Evolutionary conservation across 495 filamentous ascomycete species (phyloP).

Genomic region (Aspergillus haitiensis): DNA sequence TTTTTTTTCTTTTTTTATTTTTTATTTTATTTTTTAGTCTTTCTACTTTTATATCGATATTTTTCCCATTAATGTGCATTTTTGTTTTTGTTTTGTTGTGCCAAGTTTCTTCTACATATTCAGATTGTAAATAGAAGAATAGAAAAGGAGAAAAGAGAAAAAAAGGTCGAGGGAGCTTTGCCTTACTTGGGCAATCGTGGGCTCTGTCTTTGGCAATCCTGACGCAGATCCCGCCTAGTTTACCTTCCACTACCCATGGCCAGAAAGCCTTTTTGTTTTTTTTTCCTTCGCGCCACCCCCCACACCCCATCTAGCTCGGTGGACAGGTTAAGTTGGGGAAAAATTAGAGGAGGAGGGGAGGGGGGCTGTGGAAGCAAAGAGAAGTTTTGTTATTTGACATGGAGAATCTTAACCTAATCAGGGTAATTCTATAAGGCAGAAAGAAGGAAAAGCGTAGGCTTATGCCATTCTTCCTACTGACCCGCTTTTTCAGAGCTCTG

Average conservation of each 20-base stretch:
- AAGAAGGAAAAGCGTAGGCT: too few species aligned
- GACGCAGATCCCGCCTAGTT: slow-evolving; percentile 26
- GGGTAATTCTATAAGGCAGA: too few species aligned
- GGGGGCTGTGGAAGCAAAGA: slow-evolving; percentile 4
- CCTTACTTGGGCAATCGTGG: slow-evolving; percentile 22
- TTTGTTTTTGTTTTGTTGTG: too few species aligned
- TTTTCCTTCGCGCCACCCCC: slow-evolving; percentile 7
- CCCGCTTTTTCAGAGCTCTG: too few species aligned
- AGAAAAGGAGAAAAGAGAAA: too few species aligned
- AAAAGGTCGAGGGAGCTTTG: slow-evolving; percentile 6
- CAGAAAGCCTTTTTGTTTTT: not conserved
- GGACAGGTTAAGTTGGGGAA: not conserved
- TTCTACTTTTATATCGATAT: not conserved
- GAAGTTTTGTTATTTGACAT: too few species aligned
- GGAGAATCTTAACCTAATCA: too few species aligned
- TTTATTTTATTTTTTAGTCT: not conserved
- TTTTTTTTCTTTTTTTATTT: not conserved
- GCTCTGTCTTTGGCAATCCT: slow-evolving; percentile 29
- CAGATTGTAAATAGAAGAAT: too few species aligned
- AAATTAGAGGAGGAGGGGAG: too few species aligned
- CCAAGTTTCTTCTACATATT: too few species aligned
- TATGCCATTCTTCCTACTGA: too few species aligned
- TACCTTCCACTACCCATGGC: slow-evolving; percentile 6
- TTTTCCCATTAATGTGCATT: too few species aligned
- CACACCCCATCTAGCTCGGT: slow-evolving; percentile 14